phyloP scores from a whole-genome alignment of 352 stramenopile species.

The Thalassiosira allenii region DNA sequence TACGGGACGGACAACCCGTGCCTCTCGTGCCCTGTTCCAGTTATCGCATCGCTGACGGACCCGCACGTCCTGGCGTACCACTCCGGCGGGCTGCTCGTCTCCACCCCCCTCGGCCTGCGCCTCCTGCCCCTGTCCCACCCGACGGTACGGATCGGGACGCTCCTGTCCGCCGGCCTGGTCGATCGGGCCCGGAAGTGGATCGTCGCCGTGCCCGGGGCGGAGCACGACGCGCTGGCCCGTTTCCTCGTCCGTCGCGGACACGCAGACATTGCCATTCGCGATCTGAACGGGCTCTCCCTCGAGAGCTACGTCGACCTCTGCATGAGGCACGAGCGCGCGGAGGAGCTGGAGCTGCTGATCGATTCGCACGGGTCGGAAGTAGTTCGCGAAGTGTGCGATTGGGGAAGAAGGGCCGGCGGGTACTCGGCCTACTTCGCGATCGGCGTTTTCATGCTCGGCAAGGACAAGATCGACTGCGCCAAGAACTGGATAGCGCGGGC shows the following conservation, averaged over 20 bases:
- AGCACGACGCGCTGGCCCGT: constrained; percentile 71
- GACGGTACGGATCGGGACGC: constrained; percentile 73
- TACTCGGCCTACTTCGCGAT: constrained; percentile 54
- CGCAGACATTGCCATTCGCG: constrained; percentile 60
- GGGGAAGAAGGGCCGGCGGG: constrained; percentile 40
- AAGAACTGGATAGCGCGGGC: constrained; percentile 32
- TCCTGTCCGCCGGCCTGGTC: constrained; percentile 70
- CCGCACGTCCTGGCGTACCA: constrained; percentile 78
- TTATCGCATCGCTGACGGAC: constrained; percentile 67
- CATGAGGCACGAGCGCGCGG: constrained; percentile 69
- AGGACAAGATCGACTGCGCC: constrained; percentile 39
- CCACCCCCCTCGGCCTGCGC: constrained; percentile 67
- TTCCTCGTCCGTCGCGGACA: constrained; percentile 79
- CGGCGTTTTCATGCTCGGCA: constrained; percentile 51
- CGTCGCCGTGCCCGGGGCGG: constrained; percentile 50
- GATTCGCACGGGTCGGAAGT: constrained; percentile 26
- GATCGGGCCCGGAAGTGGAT: constrained; percentile 80
- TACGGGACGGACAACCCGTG: constrained; percentile 27
- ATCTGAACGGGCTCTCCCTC: constrained; percentile 74
- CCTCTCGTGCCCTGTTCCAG: constrained; percentile 36
- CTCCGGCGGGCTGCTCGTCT: constrained; percentile 77
- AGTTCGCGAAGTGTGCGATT: constrained; percentile 42
- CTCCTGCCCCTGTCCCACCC: constrained; percentile 70
- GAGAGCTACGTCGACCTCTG: constrained; percentile 78
- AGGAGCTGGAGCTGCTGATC: constrained; percentile 53